Evolutionary conservation across 352 stramenopile genomes (phyloP).

Genomic region (Phytophthora brassicae): DNA sequence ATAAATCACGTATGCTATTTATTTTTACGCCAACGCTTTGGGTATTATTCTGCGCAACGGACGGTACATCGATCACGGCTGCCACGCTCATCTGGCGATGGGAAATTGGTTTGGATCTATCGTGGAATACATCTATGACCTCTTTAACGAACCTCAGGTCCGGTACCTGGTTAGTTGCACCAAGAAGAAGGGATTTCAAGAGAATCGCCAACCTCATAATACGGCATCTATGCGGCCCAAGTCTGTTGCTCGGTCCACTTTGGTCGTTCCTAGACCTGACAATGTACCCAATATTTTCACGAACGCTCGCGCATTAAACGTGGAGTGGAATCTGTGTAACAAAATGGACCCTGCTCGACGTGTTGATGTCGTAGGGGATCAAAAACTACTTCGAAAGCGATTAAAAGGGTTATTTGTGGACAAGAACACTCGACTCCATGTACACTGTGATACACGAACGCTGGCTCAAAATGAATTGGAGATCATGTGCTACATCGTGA

Average conservation of each 20-base stretch:
- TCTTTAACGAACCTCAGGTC: constrained; percentile 2
- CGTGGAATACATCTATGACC: constrained; percentile 8
- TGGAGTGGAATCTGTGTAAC: constrained; percentile 67
- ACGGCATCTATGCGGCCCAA: constrained; percentile 23
- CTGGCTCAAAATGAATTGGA: constrained; percentile 60
- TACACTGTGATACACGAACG: constrained; percentile 38
- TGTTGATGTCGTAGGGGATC: constrained; percentile 56
- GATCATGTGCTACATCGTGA: constrained; percentile 57
- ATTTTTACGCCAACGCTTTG: too few relatives aligned
- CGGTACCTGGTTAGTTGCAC: constrained; percentile 11
- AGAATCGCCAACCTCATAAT: constrained; percentile 29
- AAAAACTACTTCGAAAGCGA: constrained; percentile 52
- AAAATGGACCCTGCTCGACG: constrained; percentile 53
- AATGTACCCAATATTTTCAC: constrained; percentile 49
- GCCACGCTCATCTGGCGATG: constrained; percentile 6
- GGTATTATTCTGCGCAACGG: too few relatives aligned
- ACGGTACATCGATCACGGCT: neutral
- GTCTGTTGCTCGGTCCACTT: constrained; percentile 24
- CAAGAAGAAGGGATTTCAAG: constrained; percentile 29
- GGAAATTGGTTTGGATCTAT: constrained; percentile 18
- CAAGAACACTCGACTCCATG: constrained; percentile 47
- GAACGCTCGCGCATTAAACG: constrained; percentile 47
- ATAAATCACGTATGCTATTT: too few relatives aligned
- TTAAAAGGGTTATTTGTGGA: constrained; percentile 56
- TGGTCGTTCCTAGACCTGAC: constrained; percentile 8